Evolutionary conservation across 176 grass and related monocot species (phyloP).

Genomic region (Carex scoparia): DNA sequence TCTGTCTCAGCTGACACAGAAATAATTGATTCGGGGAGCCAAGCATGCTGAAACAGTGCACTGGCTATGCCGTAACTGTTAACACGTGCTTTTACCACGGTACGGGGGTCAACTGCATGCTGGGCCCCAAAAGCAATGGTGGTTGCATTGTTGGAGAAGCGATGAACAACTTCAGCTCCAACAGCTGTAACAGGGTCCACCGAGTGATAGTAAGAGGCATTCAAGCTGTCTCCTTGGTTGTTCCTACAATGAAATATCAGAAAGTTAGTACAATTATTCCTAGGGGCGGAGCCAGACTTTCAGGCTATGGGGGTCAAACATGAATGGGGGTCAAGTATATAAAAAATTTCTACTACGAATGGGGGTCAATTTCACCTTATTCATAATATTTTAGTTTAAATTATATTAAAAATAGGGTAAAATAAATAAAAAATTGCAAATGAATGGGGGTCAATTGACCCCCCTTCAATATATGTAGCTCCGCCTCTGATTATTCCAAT

Average conservation of each 20-base stretch:
- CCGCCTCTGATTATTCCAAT: not conserved
- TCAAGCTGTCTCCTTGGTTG: constrained; percentile 66
- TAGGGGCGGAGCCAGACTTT: too few relatives aligned
- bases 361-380: too few relatives aligned
- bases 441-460: too few relatives aligned
- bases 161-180: constrained; percentile 61
- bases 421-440: too few relatives aligned
- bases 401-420: too few relatives aligned
- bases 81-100: constrained; percentile 64
- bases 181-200: constrained; percentile 50
- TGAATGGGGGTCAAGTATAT: too few relatives aligned
- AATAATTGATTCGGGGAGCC: constrained; percentile 48
- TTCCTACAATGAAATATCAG: constrained; percentile 37
- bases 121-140: constrained; percentile 59
- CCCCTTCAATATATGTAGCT: too few relatives aligned
- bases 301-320: too few relatives aligned
- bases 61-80: constrained; percentile 85
- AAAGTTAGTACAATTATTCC: constrained; percentile 3
- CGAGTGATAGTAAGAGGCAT: constrained; percentile 66
- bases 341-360: too few relatives aligned
- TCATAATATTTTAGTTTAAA: too few relatives aligned
- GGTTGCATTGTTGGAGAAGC: constrained; percentile 63
- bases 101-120: constrained; percentile 44
- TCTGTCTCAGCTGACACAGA: constrained; percentile 64
- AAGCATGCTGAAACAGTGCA: constrained; percentile 67